Percentiles rank a stretch among this genome's conserved stretches.
These are phyloP conservation scores for Metschnikowia noctiluminum DNA, from an alignment of 805 yeast species.

Conservation along the genomic window DNA sequence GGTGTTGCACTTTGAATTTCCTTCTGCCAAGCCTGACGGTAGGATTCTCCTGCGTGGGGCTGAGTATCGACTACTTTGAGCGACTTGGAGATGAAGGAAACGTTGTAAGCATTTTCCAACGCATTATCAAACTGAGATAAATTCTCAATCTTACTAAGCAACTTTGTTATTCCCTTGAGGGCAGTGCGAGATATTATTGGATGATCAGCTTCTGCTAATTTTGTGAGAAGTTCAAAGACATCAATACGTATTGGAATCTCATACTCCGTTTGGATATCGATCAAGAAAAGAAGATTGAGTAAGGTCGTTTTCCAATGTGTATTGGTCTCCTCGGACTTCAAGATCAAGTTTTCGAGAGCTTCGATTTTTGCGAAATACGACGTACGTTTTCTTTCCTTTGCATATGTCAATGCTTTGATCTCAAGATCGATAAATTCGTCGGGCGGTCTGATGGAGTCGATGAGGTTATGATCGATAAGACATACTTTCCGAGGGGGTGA, in stretches of 20 bases:
- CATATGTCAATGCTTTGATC: constrained; percentile 55
- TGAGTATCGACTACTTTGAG: constrained; percentile 41
- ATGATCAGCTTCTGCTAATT: constrained; percentile 56
- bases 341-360: constrained; percentile 39
- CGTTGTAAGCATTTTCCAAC: constrained; percentile 40
- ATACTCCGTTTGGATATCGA: constrained; percentile 50
- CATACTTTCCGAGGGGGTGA: constrained; percentile 43
- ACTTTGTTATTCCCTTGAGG: constrained; percentile 53
- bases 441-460: constrained; percentile 56
- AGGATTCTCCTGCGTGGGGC: constrained; percentile 33
- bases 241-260: constrained; percentile 44
- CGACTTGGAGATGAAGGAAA: constrained; percentile 32
- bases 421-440: constrained; percentile 56
- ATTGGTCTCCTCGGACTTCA: constrained; percentile 24
- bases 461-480: constrained; percentile 41
- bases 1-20: constrained; percentile 55
- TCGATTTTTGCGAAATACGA: constrained; percentile 38
- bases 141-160: constrained; percentile 38
- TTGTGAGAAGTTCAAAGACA: constrained; percentile 42
- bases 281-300: constrained; percentile 48
- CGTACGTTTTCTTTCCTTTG: constrained; percentile 57
- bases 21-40: constrained; percentile 38
- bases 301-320: constrained; percentile 58
- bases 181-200: constrained; percentile 63
- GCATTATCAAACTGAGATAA: constrained; percentile 49